Evolutionary conservation across 176 grass and related monocot genomes (phyloP).

Genomic region (Dactylis glomerata): DNA sequence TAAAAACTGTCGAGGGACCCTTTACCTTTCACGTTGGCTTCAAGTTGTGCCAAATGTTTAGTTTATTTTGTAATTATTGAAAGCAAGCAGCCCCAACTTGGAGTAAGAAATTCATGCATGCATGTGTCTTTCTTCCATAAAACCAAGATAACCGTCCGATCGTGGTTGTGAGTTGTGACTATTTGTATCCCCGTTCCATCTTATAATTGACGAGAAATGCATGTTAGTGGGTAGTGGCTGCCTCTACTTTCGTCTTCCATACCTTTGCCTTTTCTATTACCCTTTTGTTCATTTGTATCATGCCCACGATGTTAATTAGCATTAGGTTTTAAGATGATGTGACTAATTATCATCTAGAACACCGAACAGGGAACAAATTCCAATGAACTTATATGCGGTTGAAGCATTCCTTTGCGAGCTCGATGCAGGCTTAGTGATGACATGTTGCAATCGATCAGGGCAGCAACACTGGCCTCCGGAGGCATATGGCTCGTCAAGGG

Average conservation of each 20-base stretch:
- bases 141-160: background rate
- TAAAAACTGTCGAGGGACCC: constrained; percentile 3
- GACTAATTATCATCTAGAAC: no score
- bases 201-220: background rate
- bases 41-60: background rate
- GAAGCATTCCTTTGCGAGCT: no score
- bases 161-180: background rate
- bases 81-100: background rate
- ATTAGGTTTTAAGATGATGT: no score
- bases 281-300: background rate
- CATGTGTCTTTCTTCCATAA: background rate
- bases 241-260: background rate
- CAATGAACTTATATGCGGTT: no score
- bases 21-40: constrained; percentile 2
- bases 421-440: no score
- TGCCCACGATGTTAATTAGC: no score
- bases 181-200: background rate
- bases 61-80: background rate
- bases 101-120: background rate
- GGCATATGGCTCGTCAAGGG: no score
- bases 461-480: no score
- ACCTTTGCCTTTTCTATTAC: background rate
- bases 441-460: no score
- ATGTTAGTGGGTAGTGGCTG: background rate
- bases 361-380: no score